phyloP scores from a whole-genome alignment of 2,329 filamentous ascomycete species.

The Pseudogymnoascus sp. region DNA sequence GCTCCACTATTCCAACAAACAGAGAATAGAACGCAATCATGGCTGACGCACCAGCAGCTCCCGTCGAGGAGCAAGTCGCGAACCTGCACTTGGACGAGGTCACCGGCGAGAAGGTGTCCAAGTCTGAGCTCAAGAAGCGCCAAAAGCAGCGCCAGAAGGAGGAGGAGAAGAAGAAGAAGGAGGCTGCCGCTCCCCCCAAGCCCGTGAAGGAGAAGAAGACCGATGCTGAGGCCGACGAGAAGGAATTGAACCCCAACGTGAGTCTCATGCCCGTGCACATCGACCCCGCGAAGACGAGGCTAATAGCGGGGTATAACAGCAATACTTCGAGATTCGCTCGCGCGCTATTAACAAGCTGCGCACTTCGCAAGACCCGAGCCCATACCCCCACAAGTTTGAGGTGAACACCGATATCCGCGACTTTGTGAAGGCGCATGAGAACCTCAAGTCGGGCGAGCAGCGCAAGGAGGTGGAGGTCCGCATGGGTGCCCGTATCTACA shows the following conservation, averaged over 20 bases:
- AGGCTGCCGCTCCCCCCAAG: constrained; percentile 56
- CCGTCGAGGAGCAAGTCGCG: constrained; percentile 37
- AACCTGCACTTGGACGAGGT: constrained; percentile 86
- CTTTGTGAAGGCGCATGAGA: constrained; percentile 69
- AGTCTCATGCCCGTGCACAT: constrained; percentile 25
- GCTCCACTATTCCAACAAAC: constrained; percentile 1
- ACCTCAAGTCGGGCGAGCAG: constrained; percentile 82
- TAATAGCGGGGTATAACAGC: constrained; percentile 36
- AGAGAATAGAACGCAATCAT: constrained; percentile 20
- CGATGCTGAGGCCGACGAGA: constrained; percentile 49
- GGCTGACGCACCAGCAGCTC: constrained; percentile 25
- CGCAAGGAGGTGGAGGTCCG: constrained; percentile 67
- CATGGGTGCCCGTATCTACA: constrained; percentile 82
- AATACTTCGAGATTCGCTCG: constrained; percentile 96
- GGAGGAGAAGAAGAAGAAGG: constrained; percentile 82
- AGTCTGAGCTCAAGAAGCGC: constrained; percentile 88
- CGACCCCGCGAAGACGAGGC: neutral
- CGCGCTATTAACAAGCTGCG: constrained; percentile 71
- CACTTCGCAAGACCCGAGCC: constrained; percentile 66
- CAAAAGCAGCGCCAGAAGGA: constrained; percentile 86
- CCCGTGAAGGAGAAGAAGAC: constrained; percentile 52
- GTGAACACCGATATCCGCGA: constrained; percentile 75
- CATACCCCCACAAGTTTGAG: constrained; percentile 91
- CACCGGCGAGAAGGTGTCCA: constrained; percentile 80
- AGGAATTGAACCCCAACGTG: constrained; percentile 70